Percentiles rank a stretch among this genome's conserved stretches.
Evolutionary conservation across 257 asterid species (phyloP).

Genomic region (Cruciata laevipes): DNA sequence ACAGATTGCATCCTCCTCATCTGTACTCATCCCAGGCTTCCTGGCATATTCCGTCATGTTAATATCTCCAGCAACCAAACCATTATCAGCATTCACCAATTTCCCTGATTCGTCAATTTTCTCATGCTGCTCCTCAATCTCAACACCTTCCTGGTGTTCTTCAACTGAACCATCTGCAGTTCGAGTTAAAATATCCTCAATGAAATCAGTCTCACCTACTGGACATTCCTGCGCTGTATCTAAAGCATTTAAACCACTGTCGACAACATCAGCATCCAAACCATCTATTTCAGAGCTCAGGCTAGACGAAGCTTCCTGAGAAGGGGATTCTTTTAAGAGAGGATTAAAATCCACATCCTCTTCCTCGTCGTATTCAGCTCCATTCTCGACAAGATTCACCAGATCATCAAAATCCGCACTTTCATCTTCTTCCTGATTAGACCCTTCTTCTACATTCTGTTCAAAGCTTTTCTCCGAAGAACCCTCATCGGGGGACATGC

Average conservation of each 20-base stretch:
- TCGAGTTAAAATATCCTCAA: conserved; percentile 51
- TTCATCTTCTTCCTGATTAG: conserved; percentile 26
- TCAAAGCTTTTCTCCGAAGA: conserved; percentile 23
- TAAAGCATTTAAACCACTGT: conserved; percentile 34
- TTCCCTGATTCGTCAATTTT: conserved; percentile 28
- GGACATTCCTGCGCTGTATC: conserved; percentile 23
- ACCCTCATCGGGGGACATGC: conserved; percentile 21
- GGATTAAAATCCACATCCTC: conserved; percentile 92
- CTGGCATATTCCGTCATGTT: conserved; percentile 23
- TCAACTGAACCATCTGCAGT: conserved; percentile 30
- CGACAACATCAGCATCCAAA: conserved; percentile 60
- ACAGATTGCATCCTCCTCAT: conserved; percentile 73
- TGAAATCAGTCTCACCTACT: conserved; percentile 41
- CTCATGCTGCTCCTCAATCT: conserved; percentile 29
- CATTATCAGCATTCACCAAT: conserved; percentile 19
- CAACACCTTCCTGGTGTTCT: conserved; percentile 24
- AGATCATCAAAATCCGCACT: conserved; percentile 21
- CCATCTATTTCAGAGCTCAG: conserved; percentile 85
- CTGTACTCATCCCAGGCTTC: conserved; percentile 38
- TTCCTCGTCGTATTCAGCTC: conserved; percentile 47
- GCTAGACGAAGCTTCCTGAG: conserved; percentile 81
- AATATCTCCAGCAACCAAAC: conserved; percentile 20
- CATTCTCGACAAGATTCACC: conserved; percentile 25
- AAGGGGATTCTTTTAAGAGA: conserved; percentile 50
- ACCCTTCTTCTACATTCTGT: conserved; percentile 27